These are phyloP conservation scores for Echria macrotheca DNA, from an alignment of 495 filamentous ascomycete genomes.

Conservation along the genomic window DNA sequence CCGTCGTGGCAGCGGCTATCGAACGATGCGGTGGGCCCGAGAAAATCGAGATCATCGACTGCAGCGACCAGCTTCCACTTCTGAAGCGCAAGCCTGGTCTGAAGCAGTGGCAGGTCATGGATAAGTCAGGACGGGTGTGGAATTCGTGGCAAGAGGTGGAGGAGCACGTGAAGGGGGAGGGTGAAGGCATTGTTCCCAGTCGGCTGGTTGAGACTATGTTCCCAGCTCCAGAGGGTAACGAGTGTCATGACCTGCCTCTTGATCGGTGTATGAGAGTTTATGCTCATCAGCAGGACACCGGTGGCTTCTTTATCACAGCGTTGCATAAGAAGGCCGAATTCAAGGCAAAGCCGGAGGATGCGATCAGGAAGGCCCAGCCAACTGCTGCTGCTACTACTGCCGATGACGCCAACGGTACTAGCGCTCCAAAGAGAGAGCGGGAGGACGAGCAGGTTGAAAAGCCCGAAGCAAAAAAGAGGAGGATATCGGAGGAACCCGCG, in stretches of 20 bases:
- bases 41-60: conserved; percentile 80
- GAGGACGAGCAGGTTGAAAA: conserved; percentile 30
- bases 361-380: conserved; percentile 50
- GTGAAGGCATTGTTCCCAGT: conserved; percentile 48
- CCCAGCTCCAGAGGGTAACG: conserved; percentile 52
- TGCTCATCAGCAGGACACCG: conserved; percentile 90
- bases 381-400: conserved; percentile 52
- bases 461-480: conserved; percentile 31
- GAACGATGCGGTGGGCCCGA: conserved; percentile 79
- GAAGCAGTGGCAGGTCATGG: conserved; percentile 79
- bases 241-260: conserved; percentile 59
- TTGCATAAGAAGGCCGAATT: conserved; percentile 89
- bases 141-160: conserved; percentile 71
- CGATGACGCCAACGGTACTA: conserved; percentile 37
- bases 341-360: conserved; percentile 70
- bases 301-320: conserved; percentile 94
- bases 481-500: conserved; percentile 26
- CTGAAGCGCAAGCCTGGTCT: conserved; percentile 72
- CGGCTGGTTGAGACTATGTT: conserved; percentile 79
- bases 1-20: conserved; percentile 78
- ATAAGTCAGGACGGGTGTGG: conserved; percentile 72
- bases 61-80: conserved; percentile 65
- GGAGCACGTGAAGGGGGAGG: conserved; percentile 51
- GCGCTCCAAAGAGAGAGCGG: conserved; percentile 20
- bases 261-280: conserved; percentile 91